phyloP scores from a whole-genome alignment of 768 basidiomycete species.

The Phylloporus scabripes region DNA sequence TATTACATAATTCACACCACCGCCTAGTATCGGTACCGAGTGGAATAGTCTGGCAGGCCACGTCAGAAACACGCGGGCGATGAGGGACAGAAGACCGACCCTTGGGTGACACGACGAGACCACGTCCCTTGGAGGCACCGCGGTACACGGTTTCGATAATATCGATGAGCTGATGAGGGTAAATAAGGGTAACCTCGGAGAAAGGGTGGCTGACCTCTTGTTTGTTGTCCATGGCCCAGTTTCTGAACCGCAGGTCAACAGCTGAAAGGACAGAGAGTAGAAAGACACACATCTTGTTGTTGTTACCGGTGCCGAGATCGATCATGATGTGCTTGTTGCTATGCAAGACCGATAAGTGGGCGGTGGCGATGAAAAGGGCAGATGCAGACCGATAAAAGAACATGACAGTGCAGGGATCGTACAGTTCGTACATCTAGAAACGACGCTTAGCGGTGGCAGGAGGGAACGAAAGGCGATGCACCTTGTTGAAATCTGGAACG shows the following conservation, averaged over 20 bases:
- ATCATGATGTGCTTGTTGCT: conserved; percentile 99
- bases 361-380: not conserved
- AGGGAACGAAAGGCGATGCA: conserved; percentile 17
- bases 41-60: conserved; percentile 61
- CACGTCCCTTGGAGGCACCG: conserved; percentile 94
- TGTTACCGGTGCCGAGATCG: conserved; percentile 98
- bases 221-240: conserved; percentile 99
- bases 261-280: not conserved
- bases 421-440: conserved; percentile 93
- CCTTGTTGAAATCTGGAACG: conserved; percentile 99
- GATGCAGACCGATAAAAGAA: conserved; percentile 87
- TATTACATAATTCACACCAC: not conserved
- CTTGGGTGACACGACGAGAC: conserved; percentile 96
- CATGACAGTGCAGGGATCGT: conserved; percentile 96
- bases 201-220: conserved; percentile 62
- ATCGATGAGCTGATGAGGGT: conserved; percentile 71
- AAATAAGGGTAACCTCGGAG: not conserved
- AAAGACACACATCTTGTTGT: conserved; percentile 89
- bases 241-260: conserved; percentile 44
- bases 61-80: not conserved
- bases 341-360: conserved; percentile 24
- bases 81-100: conserved; percentile 41
- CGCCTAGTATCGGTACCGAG: conserved; percentile 64
- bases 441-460: not conserved
- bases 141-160: conserved; percentile 98